A percentile compares a stretch with the other conserved stretches of the same genome.
Evolutionary conservation across 2,329 filamentous ascomycete genomes (phyloP).

Genomic region (Lachnellula occidentalis): DNA sequence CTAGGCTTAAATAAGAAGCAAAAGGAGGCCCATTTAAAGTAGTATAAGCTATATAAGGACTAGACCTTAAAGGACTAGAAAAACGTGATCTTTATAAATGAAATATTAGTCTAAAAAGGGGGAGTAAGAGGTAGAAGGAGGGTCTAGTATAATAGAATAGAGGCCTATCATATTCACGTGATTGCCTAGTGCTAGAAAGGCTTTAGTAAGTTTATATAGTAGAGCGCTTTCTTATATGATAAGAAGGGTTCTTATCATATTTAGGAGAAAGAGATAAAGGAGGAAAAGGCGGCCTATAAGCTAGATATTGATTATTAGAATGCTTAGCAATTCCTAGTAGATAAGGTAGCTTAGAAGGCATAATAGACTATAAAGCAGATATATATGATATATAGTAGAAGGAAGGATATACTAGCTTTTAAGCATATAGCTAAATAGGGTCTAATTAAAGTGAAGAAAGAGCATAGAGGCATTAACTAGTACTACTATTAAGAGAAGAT

Average conservation of each 20-base stretch:
- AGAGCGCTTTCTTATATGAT: slow-evolving; percentile 1
- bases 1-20: background rate
- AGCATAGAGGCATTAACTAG: slow-evolving; percentile 1
- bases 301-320: slow-evolving; percentile 1
- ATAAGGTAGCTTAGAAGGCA: background rate
- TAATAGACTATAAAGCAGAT: background rate
- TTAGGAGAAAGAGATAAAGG: background rate
- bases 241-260: slow-evolving; percentile 4
- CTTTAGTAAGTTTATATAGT: slow-evolving; percentile 6
- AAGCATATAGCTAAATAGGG: background rate
- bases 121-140: background rate
- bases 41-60: background rate
- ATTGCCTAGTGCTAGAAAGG: background rate
- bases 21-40: background rate
- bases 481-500: slow-evolving; percentile 4
- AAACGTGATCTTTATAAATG: background rate
- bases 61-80: background rate
- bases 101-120: background rate
- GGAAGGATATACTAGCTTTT: background rate
- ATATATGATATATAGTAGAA: too few species aligned
- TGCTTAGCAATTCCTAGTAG: background rate
- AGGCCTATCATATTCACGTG: background rate
- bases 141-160: background rate
- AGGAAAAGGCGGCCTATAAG: background rate
- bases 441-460: background rate